Evolutionary conservation across 495 filamentous ascomycete species (phyloP), one percentile per base, ranked within the genome.

Genomic region (Lasiosphaeria hispida): DNA sequence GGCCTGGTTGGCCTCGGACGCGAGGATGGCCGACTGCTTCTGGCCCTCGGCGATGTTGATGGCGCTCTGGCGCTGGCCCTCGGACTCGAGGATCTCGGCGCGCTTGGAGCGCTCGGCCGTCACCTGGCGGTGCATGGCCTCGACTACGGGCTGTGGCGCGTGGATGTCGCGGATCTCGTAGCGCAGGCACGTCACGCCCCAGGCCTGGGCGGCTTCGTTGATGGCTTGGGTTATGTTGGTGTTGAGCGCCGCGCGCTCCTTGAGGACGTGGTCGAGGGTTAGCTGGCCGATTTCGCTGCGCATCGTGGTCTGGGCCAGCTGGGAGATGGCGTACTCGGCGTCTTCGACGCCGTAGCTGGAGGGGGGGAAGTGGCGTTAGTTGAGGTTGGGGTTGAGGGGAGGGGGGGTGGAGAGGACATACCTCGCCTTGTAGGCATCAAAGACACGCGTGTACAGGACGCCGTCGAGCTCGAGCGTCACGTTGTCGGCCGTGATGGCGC

Each of bases 121-220:
- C 13, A 98, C 94, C 71, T 97, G 93, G 33, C 94, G 83, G 76
- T 98, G 95, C 95, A 98, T 98, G 57, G 94, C 94, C 50, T 87
- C 88, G 39, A 97, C 93, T 17, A 97, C 94, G 41, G 86, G 86
- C 6, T 89, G 89, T 0, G 94, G 94, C 0, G 94, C 95, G 71
- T 98, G 94, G 74, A 98, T 97, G 74, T 98, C 95, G 48, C 95
- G 78, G 66, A 98, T 98, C 74, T 98, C 94, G 77, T 98, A 98
- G 18, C 94, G 89, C 48, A 98, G 80, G 67, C 95, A 97, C 14
- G 90, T 87, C 14, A 98, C 91, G 56, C 94, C 94, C 94, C 94
- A 98, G 49, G 91, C 92, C 57, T 92, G 87, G 0, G 95, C 92
- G 0, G 94, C 95, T 68, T 97, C 94, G 76, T 98, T 98, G 80